Evolutionary conservation across 352 stramenopile genomes (phyloP).

Genomic region (Phytophthora europaea): DNA sequence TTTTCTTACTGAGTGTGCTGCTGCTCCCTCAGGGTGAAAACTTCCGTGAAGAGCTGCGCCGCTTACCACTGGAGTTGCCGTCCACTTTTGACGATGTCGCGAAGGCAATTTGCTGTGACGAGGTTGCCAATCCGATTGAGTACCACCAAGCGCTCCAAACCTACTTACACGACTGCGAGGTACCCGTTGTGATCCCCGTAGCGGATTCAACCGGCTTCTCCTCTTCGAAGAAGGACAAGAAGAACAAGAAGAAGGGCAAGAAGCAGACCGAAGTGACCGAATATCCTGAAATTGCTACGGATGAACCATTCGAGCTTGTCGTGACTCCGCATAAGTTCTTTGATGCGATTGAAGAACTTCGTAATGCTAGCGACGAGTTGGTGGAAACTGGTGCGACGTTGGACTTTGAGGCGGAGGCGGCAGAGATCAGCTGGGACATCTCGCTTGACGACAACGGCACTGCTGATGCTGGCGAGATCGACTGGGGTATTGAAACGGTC

Average conservation of each 20-base stretch:
- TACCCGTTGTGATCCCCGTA: slow-evolving; percentile 36
- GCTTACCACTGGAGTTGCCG: slow-evolving; percentile 64
- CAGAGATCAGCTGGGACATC: slow-evolving; percentile 83
- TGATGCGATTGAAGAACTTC: slow-evolving; percentile 61
- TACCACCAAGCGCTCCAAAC: slow-evolving; percentile 78
- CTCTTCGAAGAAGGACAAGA: slow-evolving; percentile 60
- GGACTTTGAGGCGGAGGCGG: slow-evolving; percentile 65
- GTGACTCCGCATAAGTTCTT: slow-evolving; percentile 62
- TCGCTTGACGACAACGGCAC: slow-evolving; percentile 54
- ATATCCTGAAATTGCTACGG: slow-evolving; percentile 13
- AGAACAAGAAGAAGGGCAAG: slow-evolving; percentile 43
- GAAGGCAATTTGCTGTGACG: slow-evolving; percentile 48
- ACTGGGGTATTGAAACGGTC: slow-evolving; percentile 75
- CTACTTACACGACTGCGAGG: slow-evolving; percentile 70
- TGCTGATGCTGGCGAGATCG: slow-evolving; percentile 51
- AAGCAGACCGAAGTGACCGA: slow-evolving; percentile 28
- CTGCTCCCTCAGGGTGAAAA: slow-evolving; percentile 43
- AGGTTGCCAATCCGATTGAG: slow-evolving; percentile 53
- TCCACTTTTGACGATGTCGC: slow-evolving; percentile 61
- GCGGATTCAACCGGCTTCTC: slow-evolving; percentile 11
- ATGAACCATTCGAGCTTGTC: slow-evolving; percentile 54
- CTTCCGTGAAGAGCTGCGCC: slow-evolving; percentile 76
- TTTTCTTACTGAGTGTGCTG: slow-evolving; percentile 8
- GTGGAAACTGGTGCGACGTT: slow-evolving; percentile 27
- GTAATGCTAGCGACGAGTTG: slow-evolving; percentile 49